A percentile compares a stretch with the other conserved stretches of the same genome.
phyloP scores from a whole-genome alignment of 371 early-diverging fungal genomes.

The Syncephalastrum sp. region DNA sequence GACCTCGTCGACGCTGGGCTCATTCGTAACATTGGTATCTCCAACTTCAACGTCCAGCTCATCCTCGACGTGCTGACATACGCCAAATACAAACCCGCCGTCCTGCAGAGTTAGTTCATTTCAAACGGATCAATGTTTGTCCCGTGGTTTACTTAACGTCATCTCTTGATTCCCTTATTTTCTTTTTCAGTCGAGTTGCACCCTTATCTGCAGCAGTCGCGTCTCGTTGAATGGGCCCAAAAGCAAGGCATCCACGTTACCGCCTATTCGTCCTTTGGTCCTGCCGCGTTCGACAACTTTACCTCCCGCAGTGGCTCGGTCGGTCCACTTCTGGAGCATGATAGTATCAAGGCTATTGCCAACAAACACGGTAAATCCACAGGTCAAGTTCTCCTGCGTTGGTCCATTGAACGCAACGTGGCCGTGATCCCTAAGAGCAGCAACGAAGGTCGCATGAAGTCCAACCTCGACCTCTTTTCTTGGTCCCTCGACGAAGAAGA shows the following conservation, averaged over 20 bases:
- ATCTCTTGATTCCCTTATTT: conserved; percentile 19
- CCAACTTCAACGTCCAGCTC: conserved; percentile 55
- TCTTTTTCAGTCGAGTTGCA: conserved; percentile 68
- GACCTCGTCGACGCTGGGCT: conserved; percentile 35
- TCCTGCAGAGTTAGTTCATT: conserved; percentile 27
- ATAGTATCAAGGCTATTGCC: conserved; percentile 40
- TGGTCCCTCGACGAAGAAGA: conserved; percentile 24
- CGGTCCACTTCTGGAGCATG: conserved; percentile 21
- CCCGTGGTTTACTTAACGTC: background rate
- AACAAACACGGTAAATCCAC: conserved; percentile 29
- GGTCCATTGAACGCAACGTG: conserved; percentile 49
- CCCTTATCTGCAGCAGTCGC: conserved; percentile 60
- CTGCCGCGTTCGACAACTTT: conserved; percentile 31
- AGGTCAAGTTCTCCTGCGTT: conserved; percentile 51
- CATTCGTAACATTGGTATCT: conserved; percentile 56
- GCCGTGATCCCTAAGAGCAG: conserved; percentile 66
- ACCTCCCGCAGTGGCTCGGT: conserved; percentile 12
- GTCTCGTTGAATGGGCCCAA: conserved; percentile 33
- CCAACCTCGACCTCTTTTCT: conserved; percentile 25
- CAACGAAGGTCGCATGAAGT: conserved; percentile 40
- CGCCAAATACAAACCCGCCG: conserved; percentile 41
- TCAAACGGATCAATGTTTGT: too few species aligned
- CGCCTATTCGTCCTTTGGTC: conserved; percentile 48
- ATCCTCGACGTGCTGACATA: conserved; percentile 40
- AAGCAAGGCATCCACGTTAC: conserved; percentile 42